Evolutionary conservation across 2,329 filamentous ascomycete genomes (phyloP).

Genomic region (Monilinia aucupariae): DNA sequence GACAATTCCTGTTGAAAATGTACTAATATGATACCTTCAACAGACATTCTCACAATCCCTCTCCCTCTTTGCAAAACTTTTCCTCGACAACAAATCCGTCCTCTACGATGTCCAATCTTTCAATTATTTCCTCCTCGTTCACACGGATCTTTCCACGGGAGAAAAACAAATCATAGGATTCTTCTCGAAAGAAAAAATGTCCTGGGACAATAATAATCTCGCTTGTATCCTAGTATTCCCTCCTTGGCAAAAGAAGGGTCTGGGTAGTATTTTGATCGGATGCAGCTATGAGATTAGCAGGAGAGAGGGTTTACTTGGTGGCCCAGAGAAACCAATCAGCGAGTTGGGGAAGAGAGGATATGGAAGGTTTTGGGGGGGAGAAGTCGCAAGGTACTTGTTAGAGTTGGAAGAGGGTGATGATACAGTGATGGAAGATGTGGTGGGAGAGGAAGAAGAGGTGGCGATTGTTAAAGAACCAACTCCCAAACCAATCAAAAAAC

Average conservation of each 20-base stretch:
- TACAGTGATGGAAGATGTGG: slow-evolving; percentile 38
- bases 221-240: slow-evolving; percentile 95
- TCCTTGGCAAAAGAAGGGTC: slow-evolving; percentile 85
- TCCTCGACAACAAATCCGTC: slow-evolving; percentile 96
- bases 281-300: slow-evolving; percentile 88
- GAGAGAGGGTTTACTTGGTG: slow-evolving; percentile 76
- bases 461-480: slow-evolving; percentile 40
- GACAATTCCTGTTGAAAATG: background rate
- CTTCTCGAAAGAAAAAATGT: slow-evolving; percentile 98
- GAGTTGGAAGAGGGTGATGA: slow-evolving; percentile 24
- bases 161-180: slow-evolving; percentile 74
- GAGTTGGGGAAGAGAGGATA: slow-evolving; percentile 81
- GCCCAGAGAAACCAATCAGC: slow-evolving; percentile 89
- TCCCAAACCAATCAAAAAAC: background rate
- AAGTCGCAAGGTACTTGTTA: slow-evolving; percentile 68
- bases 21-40: background rate
- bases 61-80: slow-evolving; percentile 92
- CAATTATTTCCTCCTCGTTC: slow-evolving; percentile 87
- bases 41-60: slow-evolving; percentile 89
- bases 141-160: slow-evolving; percentile 49
- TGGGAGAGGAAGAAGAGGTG: slow-evolving; percentile 27
- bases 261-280: slow-evolving; percentile 85
- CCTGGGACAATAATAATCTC: slow-evolving; percentile 97
- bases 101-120: slow-evolving; percentile 96
- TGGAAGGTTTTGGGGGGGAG: slow-evolving; percentile 76